Evolutionary conservation across 768 basidiomycete genomes (phyloP).

Genomic region (Tricholoma sp.): DNA sequence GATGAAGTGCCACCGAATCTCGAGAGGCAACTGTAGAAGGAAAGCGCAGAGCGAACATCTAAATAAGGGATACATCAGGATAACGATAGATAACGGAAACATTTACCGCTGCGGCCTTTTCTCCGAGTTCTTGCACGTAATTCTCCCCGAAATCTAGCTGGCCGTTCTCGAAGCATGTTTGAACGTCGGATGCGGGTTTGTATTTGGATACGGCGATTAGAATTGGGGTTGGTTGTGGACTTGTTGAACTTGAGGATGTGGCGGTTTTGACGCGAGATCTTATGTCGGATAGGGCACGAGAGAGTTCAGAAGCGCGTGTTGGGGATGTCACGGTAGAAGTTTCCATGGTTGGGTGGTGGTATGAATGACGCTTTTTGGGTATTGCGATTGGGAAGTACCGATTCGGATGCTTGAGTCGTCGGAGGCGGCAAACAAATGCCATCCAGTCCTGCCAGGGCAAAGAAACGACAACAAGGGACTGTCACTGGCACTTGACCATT

Average conservation of each 20-base stretch:
- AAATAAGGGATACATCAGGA: conserved; percentile 11
- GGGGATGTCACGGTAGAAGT: conserved; percentile 15
- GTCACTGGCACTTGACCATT: no score
- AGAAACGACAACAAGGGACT: no score
- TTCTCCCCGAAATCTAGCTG: conserved; percentile 97
- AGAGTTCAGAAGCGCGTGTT: conserved; percentile 50
- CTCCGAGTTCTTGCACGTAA: conserved; percentile 89
- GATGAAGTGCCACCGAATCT: conserved; percentile 97
- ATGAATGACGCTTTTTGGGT: not conserved
- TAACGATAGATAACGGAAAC: no score
- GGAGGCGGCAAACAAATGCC: no score
- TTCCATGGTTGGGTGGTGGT: not conserved
- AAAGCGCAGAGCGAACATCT: not conserved
- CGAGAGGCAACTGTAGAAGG: conserved; percentile 62
- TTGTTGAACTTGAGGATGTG: conserved; percentile 10
- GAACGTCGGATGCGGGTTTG: conserved; percentile 84
- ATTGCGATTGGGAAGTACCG: not conserved
- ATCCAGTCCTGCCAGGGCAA: no score
- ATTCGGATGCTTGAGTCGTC: no score
- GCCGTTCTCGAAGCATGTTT: conserved; percentile 73
- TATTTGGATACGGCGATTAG: conserved; percentile 92
- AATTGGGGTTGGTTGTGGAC: conserved; percentile 22
- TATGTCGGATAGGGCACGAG: conserved; percentile 49
- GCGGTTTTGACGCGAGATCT: conserved; percentile 37
- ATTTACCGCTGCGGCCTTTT: conserved; percentile 78